Percentiles rank a stretch among this genome's conserved stretches.
phyloP scores from a whole-genome alignment of 1,284 basidiomycete species.

The Pisolithus thermaeus region DNA sequence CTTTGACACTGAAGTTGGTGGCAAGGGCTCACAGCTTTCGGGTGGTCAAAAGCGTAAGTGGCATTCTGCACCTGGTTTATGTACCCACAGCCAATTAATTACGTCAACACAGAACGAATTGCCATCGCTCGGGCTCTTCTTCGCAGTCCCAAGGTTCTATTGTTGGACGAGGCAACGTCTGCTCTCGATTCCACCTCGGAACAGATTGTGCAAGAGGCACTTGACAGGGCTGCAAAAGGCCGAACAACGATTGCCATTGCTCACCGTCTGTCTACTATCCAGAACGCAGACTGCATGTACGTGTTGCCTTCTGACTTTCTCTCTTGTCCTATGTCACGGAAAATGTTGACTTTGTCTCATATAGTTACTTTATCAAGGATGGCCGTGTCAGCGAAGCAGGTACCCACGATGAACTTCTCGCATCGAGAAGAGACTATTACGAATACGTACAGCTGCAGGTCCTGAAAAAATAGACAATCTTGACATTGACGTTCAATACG shows the following conservation, averaged over 20 bases:
- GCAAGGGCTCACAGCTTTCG: constrained; percentile 89
- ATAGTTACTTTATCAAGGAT: constrained; percentile 86
- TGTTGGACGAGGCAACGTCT: constrained; percentile 90
- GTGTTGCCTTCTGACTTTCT: constrained; percentile 24
- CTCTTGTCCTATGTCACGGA: background rate
- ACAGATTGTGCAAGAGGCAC: constrained; percentile 89
- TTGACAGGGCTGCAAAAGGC: constrained; percentile 88
- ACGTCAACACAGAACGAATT: constrained; percentile 66
- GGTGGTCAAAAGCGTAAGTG: constrained; percentile 87
- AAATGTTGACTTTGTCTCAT: constrained; percentile 15
- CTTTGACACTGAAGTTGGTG: constrained; percentile 81
- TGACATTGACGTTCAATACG: background rate
- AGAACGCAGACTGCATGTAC: constrained; percentile 89
- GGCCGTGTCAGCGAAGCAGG: constrained; percentile 83
- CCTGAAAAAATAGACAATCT: constrained; percentile 42
- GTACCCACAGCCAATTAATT: background rate
- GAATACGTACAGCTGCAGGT: constrained; percentile 85
- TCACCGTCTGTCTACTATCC: constrained; percentile 89
- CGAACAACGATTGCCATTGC: constrained; percentile 92
- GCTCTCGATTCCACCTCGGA: constrained; percentile 93
- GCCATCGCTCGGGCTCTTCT: constrained; percentile 96
- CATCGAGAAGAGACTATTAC: constrained; percentile 73
- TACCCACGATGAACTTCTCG: constrained; percentile 81
- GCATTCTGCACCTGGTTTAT: background rate
- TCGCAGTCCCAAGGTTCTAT: constrained; percentile 87